Percentiles rank a stretch among this genome's conserved stretches.
phyloP scores from a whole-genome alignment of 129 eudicot species.

The Gnaphalium uliginosum region DNA sequence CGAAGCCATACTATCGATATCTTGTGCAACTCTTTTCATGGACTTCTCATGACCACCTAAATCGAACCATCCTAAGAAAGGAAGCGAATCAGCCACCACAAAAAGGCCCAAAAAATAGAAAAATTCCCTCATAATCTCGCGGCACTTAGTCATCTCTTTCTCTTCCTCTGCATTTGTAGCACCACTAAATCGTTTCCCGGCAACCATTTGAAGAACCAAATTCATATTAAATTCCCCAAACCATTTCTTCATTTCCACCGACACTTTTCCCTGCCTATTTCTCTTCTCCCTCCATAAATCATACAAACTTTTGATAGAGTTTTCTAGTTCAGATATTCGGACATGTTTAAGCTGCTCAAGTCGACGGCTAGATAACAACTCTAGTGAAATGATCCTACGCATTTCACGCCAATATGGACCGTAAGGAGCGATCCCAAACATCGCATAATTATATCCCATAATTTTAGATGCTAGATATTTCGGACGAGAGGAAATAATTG shows the following conservation, averaged over 20 bases:
- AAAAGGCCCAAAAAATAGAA: not conserved
- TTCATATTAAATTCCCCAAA: constrained; percentile 10
- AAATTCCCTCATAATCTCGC: not conserved
- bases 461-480: not conserved
- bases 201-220: constrained; percentile 1
- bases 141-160: not conserved
- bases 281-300: not conserved
- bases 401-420: constrained; percentile 10
- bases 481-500: not conserved
- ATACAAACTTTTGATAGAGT: not conserved
- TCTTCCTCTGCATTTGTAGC: not conserved
- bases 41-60: constrained; percentile 15
- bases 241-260: constrained; percentile 13
- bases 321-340: constrained; percentile 4
- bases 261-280: not conserved
- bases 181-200: constrained; percentile 4
- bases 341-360: constrained; percentile 9
- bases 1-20: not conserved
- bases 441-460: not conserved
- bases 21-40: not conserved
- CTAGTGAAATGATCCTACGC: not conserved
- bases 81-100: not conserved
- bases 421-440: not conserved
- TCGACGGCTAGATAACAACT: not conserved
- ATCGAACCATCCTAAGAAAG: constrained; percentile 7